Percentiles rank a stretch among this genome's conserved stretches.
These are phyloP conservation scores for Taiozyma sp. DNA, from an alignment of 1,139 yeast species.

Conservation along the genomic window DNA sequence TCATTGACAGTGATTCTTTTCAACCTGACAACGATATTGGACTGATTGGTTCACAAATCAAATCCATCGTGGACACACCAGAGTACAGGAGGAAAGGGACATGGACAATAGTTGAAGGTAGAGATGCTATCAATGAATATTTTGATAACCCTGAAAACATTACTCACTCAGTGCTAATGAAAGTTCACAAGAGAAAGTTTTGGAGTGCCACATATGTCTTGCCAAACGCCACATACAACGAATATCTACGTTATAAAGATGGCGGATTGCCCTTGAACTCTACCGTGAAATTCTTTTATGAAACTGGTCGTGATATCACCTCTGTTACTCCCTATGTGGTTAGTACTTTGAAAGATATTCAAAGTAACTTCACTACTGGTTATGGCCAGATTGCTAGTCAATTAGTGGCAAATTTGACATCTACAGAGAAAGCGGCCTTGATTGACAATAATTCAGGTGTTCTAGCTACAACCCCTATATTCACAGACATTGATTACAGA, in stretches of 20 bases:
- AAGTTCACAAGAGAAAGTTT: conserved; percentile 44
- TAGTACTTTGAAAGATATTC: conserved; percentile 34
- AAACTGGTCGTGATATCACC: conserved; percentile 50
- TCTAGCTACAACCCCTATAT: conserved; percentile 21
- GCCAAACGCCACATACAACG: conserved; percentile 39
- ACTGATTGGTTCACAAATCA: conserved; percentile 32
- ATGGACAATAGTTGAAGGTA: conserved; percentile 17
- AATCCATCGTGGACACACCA: conserved; percentile 29
- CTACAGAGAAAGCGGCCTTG: conserved; percentile 17
- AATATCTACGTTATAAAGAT: conserved; percentile 29
- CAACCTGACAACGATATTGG: conserved; percentile 18
- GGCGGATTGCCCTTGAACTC: conserved; percentile 14
- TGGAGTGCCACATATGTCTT: conserved; percentile 51
- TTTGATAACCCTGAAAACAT: conserved; percentile 33
- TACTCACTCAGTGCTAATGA: conserved; percentile 32
- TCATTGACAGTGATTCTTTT: conserved; percentile 37
- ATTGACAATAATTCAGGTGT: conserved; percentile 8
- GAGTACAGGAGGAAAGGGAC: conserved; percentile 18
- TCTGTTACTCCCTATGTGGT: conserved; percentile 37
- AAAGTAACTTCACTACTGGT: conserved; percentile 24
- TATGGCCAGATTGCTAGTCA: conserved; percentile 24
- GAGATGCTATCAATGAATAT: conserved; percentile 16
- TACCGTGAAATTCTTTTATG: conserved; percentile 36
- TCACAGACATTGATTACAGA: conserved; percentile 40
- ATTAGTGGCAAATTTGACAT: conserved; percentile 19